Conservation (phyloP, 2,329 filamentous ascomycete species). For the Cladophialophora exuberans region DNA sequence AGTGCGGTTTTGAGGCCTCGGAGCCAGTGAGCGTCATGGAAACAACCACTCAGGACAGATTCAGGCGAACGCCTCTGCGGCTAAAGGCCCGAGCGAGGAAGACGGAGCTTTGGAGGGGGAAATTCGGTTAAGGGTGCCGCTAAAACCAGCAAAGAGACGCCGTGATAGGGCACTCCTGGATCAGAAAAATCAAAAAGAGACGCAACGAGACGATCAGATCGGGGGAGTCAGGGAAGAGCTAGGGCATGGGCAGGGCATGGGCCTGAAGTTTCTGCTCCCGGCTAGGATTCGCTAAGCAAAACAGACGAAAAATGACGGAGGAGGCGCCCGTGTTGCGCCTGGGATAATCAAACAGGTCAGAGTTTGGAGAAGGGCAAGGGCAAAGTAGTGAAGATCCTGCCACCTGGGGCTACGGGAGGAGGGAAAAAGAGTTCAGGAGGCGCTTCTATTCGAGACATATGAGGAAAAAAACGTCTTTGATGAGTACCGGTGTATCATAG, state of each 20-base stretch:
- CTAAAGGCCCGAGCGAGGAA: conserved; percentile 6
- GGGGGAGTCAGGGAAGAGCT: conserved; percentile 8
- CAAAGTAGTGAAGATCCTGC: too few relatives aligned
- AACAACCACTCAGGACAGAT: background rate
- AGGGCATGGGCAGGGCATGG: background rate
- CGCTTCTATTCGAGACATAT: too few relatives aligned
- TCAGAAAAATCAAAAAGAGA: too few relatives aligned
- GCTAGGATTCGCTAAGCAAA: conserved; percentile 17
- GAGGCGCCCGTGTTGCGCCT: conserved; percentile 15
- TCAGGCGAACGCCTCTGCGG: conserved; percentile 10
- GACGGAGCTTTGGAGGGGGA: too few relatives aligned
- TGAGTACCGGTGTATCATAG: too few relatives aligned
- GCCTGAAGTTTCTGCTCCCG: conserved; percentile 4
- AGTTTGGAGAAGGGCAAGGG: too few relatives aligned
- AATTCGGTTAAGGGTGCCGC: conserved; percentile 11
- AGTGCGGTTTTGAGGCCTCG: background rate
- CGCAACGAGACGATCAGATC: conserved; percentile 16
- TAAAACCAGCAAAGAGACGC: background rate
- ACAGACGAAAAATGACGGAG: conserved; percentile 18
- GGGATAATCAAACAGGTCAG: conserved; percentile 14
- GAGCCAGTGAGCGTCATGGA: conserved; percentile 11
- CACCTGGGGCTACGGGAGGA: too few relatives aligned
- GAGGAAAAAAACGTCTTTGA: too few relatives aligned
- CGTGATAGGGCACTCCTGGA: conserved; percentile 6
- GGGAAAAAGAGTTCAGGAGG: too few relatives aligned